These are phyloP conservation scores for Tylopilus rubrobrunneus DNA, from an alignment of 768 basidiomycete genomes.

Conservation along the genomic window DNA sequence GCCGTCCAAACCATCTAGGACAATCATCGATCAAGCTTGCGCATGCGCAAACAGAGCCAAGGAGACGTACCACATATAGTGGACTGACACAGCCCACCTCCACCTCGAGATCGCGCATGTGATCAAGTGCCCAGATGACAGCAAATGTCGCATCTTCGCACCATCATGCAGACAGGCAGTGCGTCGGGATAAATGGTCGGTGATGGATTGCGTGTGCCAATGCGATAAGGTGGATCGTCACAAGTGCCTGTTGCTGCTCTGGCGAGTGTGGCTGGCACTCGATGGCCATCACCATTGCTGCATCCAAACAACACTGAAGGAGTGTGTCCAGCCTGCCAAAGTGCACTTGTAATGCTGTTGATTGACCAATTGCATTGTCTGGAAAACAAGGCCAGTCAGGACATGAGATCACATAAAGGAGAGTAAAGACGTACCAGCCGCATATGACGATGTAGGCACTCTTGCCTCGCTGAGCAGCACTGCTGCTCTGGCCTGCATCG, in stretches of 20 bases:
- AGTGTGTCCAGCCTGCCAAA: conserved; percentile 45
- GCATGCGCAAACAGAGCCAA: neutral
- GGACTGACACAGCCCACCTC: conserved; percentile 13
- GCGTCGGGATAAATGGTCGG: conserved; percentile 13
- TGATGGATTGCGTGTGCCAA: conserved; percentile 26
- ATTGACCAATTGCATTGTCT: conserved; percentile 43
- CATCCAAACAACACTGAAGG: conserved; percentile 32
- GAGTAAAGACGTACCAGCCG: conserved; percentile 22
- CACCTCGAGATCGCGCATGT: neutral
- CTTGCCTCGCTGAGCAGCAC: conserved; percentile 35
- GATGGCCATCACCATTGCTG: conserved; percentile 7
- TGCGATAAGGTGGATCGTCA: conserved; percentile 19
- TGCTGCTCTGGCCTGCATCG: conserved; percentile 27
- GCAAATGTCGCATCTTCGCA: conserved; percentile 16
- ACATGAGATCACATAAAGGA: neutral
- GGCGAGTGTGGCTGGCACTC: neutral
- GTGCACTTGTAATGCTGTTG: conserved; percentile 38
- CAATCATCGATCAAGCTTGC: neutral
- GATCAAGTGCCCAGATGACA: conserved; percentile 15
- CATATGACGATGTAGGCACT: conserved; percentile 25
- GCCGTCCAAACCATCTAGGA: conserved; percentile 24
- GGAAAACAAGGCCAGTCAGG: neutral
- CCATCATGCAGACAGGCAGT: conserved; percentile 11
- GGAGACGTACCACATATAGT: conserved; percentile 14
- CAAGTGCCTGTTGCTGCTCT: conserved; percentile 3